These are phyloP conservation scores for Nicotiana obtusifolia DNA, from an alignment of 257 asterid genomes.

Conservation along the genomic window DNA sequence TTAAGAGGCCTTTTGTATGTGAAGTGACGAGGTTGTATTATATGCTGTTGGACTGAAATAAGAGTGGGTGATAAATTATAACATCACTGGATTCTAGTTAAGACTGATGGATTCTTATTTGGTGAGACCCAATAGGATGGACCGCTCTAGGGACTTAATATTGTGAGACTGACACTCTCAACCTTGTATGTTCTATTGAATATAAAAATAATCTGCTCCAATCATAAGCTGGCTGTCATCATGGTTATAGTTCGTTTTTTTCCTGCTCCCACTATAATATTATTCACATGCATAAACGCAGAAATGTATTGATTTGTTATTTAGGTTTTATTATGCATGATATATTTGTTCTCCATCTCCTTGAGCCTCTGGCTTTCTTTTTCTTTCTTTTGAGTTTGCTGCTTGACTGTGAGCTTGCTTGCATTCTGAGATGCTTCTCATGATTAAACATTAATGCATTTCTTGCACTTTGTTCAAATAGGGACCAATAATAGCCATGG, in stretches of 20 bases:
- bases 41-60: not conserved
- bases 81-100: not conserved
- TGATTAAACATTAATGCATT: not conserved
- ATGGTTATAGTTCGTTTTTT: not conserved
- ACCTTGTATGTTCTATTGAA: not conserved
- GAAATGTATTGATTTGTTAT: not conserved
- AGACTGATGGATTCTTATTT: not conserved
- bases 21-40: not conserved
- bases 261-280: not conserved
- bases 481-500: slow-evolving; percentile 94
- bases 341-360: not conserved
- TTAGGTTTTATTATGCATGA: not conserved
- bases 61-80: too few relatives aligned
- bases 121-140: not conserved
- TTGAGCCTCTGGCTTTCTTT: not conserved
- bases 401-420: not conserved
- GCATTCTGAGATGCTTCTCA: not conserved
- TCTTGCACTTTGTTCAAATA: slow-evolving; percentile 21
- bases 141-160: not conserved
- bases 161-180: not conserved
- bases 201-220: not conserved
- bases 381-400: not conserved
- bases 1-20: not conserved
- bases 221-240: not conserved
- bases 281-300: not conserved